phyloP scores from a whole-genome alignment of 73 alveolate species.

The Chromera velia region DNA sequence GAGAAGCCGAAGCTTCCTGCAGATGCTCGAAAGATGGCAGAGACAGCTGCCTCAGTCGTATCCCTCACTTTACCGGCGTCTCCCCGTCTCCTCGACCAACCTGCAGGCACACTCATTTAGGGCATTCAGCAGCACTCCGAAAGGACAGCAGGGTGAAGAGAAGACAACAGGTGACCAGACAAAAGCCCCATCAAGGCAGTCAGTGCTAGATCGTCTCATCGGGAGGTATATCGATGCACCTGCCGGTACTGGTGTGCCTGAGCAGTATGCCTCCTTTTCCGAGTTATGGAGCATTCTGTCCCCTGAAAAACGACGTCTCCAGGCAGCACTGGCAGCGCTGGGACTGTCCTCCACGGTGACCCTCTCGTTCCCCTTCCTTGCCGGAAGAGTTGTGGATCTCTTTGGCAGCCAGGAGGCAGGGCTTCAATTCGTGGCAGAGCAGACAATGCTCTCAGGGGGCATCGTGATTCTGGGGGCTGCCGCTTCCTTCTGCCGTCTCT shows the following conservation, averaged over 20 bases:
- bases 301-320: conserved; percentile 32
- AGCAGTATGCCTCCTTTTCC: neutral
- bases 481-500: conserved; percentile 25
- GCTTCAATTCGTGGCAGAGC: conserved; percentile 26
- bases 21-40: no score
- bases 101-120: no score
- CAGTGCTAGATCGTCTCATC: no score
- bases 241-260: neutral
- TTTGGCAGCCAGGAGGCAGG: conserved; percentile 21
- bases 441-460: conserved; percentile 23
- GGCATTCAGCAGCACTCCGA: neutral
- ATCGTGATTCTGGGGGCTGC: conserved; percentile 22
- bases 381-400: conserved; percentile 32
- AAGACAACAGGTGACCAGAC: neutral
- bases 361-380: conserved; percentile 19
- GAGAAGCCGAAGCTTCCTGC: no score
- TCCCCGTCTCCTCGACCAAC: no score
- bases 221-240: neutral
- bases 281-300: conserved; percentile 28
- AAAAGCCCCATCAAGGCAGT: neutral
- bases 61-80: no score
- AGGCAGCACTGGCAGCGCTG: neutral
- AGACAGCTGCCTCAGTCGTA: no score
- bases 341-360: neutral
- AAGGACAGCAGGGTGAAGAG: neutral